phyloP scores from a whole-genome alignment of 805 yeast genomes.

The Candida montana region DNA sequence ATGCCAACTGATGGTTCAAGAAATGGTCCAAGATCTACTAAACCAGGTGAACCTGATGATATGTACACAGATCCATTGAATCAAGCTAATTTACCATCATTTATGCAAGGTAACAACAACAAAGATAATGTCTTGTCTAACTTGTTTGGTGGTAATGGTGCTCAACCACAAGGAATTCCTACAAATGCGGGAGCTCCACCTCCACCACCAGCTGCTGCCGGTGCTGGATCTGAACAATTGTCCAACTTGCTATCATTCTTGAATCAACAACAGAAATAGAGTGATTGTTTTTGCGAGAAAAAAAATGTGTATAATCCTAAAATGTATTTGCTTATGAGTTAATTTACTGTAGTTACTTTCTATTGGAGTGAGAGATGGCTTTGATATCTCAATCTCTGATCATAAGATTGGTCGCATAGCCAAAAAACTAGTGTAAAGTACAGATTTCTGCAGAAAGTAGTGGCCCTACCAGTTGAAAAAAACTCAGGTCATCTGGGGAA shows the following conservation, averaged over 20 bases:
- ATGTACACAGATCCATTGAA: slow-evolving; percentile 25
- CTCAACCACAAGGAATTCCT: slow-evolving; percentile 10
- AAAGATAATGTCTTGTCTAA: slow-evolving; percentile 45
- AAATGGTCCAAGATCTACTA: slow-evolving; percentile 79
- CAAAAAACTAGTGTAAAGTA: no score
- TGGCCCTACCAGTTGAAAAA: no score
- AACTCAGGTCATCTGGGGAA: no score
- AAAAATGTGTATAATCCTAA: no score
- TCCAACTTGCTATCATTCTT: slow-evolving; percentile 38
- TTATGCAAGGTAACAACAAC: slow-evolving; percentile 31
- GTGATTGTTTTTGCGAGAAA: neutral
- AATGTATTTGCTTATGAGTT: no score
- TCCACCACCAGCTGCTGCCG: slow-evolving; percentile 7
- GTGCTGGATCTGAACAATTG: slow-evolving; percentile 35
- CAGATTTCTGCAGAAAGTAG: no score
- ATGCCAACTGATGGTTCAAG: slow-evolving; percentile 88
- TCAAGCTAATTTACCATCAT: slow-evolving; percentile 21
- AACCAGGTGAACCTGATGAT: slow-evolving; percentile 47
- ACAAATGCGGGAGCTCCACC: slow-evolving; percentile 17
- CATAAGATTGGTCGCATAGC: no score
- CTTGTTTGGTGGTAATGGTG: slow-evolving; percentile 30
- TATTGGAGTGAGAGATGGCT: no score
- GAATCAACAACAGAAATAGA: slow-evolving; percentile 31
- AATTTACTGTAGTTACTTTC: no score
- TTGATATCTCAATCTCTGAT: no score